A percentile compares a stretch with the other conserved stretches of the same genome.
Evolutionary conservation across 345 rosid species (phyloP).

Genomic region (Excoecaria cochinchinensis): DNA sequence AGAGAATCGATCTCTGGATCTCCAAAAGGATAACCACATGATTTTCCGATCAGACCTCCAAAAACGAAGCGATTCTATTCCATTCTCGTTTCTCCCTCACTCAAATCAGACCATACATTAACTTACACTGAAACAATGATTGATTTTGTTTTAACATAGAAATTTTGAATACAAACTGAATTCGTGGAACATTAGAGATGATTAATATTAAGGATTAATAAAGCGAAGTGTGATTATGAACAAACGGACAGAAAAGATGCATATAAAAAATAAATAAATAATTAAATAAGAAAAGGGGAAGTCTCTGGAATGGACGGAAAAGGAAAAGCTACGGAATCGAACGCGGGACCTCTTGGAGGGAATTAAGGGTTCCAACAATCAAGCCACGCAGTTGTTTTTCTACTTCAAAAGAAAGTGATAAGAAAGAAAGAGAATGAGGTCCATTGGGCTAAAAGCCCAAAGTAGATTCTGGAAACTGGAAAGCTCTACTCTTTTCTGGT

Average conservation of each 20-base stretch:
- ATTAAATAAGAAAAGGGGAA: too few species aligned
- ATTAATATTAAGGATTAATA: not conserved
- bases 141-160: not conserved
- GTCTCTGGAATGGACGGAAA: too few species aligned
- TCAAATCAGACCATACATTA: not conserved
- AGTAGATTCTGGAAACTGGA: too few species aligned
- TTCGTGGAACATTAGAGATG: not conserved
- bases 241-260: not conserved
- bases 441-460: too few species aligned
- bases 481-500: too few species aligned
- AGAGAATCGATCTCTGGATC: conserved; percentile 94
- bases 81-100: not conserved
- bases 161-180: not conserved
- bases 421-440: too few species aligned
- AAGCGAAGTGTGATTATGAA: not conserved
- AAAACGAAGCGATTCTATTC: conserved; percentile 28
- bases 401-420: too few species aligned
- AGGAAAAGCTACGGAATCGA: too few species aligned
- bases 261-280: too few species aligned
- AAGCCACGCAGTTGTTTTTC: too few species aligned
- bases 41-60: conserved; percentile 39
- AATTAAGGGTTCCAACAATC: too few species aligned
- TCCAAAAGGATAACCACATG: conserved; percentile 92
- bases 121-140: not conserved
- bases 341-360: too few species aligned